Evolutionary conservation across 75 land plant species (phyloP).

Genomic region (Sequoiadendron giganteum): DNA sequence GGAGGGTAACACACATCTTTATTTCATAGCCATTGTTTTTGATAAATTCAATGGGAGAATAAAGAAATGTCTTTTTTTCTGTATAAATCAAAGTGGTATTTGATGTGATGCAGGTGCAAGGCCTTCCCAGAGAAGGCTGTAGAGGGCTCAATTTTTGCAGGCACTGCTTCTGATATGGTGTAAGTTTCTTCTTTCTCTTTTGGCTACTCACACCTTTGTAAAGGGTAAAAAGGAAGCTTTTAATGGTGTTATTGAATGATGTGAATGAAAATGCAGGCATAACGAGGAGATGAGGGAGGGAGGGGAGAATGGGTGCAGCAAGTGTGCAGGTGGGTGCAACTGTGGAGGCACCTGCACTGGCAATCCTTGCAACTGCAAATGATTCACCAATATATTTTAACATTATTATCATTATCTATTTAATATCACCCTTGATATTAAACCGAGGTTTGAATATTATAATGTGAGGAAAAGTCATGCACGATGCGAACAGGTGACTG

Average conservation of each 20-base stretch:
- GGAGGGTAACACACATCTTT: neutral
- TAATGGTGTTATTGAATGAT: neutral
- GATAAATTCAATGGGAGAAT: too few species aligned
- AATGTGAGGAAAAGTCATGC: too few species aligned
- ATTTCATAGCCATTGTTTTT: too few species aligned
- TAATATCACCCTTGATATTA: too few species aligned
- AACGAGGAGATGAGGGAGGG: neutral
- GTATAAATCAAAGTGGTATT: too few species aligned
- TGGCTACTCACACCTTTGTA: neutral
- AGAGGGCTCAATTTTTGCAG: neutral
- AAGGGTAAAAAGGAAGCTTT: too few species aligned
- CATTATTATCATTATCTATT: too few species aligned
- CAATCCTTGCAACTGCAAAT: constrained; percentile 7
- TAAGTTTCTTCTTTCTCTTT: neutral
- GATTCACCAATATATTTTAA: neutral
- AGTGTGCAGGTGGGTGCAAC: neutral
- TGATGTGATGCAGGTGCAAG: neutral
- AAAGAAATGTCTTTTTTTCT: too few species aligned
- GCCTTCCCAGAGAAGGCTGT: neutral
- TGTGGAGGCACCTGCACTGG: neutral
- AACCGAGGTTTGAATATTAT: too few species aligned
- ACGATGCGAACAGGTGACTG: too few species aligned
- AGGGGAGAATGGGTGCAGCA: neutral
- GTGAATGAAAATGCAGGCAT: neutral
- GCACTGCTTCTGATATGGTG: neutral